Conservation (phyloP, 805 yeast species). For the Saccharomyces jurei region DNA sequence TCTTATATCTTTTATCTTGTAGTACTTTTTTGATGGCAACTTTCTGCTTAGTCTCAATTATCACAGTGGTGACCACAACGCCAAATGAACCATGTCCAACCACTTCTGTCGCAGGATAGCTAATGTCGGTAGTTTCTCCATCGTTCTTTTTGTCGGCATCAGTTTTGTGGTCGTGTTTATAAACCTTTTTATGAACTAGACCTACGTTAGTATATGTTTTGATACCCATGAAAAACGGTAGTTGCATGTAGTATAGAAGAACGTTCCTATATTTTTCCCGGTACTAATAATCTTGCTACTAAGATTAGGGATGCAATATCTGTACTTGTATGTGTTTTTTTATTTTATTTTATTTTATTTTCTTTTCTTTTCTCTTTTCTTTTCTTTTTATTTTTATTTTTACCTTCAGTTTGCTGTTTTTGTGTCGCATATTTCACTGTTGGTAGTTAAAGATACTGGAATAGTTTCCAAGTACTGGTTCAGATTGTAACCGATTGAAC, state of each 20-base stretch:
- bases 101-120: conserved; percentile 60
- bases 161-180: neutral
- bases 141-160: neutral
- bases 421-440: neutral
- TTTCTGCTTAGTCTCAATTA: conserved; percentile 59
- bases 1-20: conserved; percentile 86
- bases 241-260: neutral
- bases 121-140: conserved; percentile 33
- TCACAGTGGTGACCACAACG: conserved; percentile 76
- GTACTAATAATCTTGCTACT: neutral
- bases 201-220: conserved; percentile 17
- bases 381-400: neutral
- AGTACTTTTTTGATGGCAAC: conserved; percentile 90
- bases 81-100: conserved; percentile 97
- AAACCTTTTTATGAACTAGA: conserved; percentile 27
- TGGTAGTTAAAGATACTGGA: neutral
- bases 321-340: neutral
- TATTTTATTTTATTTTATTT: too few species aligned
- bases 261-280: neutral
- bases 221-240: conserved; percentile 10
- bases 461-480: neutral
- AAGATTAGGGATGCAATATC: neutral
- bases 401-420: neutral
- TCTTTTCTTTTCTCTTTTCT: neutral
- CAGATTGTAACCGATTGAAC: neutral